These are phyloP conservation scores for Lipomyces mesembrius DNA, from an alignment of 805 yeast species.

Conservation along the genomic window DNA sequence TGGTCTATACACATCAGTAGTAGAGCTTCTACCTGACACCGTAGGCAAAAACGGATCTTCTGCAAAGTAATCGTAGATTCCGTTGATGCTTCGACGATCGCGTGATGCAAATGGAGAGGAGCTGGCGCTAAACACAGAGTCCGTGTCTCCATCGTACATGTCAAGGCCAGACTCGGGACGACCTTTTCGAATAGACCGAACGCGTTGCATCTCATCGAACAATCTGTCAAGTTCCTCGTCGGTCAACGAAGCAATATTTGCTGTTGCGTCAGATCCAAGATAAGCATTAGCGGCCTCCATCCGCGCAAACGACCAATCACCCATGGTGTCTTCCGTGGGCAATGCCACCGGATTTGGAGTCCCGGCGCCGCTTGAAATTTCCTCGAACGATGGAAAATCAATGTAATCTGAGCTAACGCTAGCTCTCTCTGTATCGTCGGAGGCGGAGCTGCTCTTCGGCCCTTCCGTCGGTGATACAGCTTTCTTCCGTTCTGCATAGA, in stretches of 20 bases:
- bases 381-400: constrained; percentile 24
- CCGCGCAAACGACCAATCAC: constrained; percentile 35
- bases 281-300: constrained; percentile 27
- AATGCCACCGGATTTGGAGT: constrained; percentile 12
- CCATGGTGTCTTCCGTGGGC: constrained; percentile 8
- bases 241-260: constrained; percentile 18
- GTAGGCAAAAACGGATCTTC: constrained; percentile 7
- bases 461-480: constrained; percentile 2
- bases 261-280: constrained; percentile 28
- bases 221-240: constrained; percentile 35
- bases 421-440: constrained; percentile 22
- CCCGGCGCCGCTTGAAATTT: constrained; percentile 8
- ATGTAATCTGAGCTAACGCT: constrained; percentile 24
- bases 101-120: constrained; percentile 13
- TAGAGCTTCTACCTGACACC: not conserved
- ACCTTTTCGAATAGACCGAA: constrained; percentile 24
- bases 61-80: not conserved
- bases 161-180: constrained; percentile 25
- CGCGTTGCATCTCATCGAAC: constrained; percentile 34
- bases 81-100: not conserved
- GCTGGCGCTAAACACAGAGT: constrained; percentile 18
- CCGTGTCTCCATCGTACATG: constrained; percentile 25
- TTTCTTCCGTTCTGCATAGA: constrained; percentile 7
- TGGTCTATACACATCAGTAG: not conserved
- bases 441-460: constrained; percentile 12